Percentiles rank a stretch among this genome's conserved stretches.
These are phyloP conservation scores for Gaertneriomyces sp. DNA, from an alignment of 192 early-diverging fungal genomes.

Conservation along the genomic window DNA sequence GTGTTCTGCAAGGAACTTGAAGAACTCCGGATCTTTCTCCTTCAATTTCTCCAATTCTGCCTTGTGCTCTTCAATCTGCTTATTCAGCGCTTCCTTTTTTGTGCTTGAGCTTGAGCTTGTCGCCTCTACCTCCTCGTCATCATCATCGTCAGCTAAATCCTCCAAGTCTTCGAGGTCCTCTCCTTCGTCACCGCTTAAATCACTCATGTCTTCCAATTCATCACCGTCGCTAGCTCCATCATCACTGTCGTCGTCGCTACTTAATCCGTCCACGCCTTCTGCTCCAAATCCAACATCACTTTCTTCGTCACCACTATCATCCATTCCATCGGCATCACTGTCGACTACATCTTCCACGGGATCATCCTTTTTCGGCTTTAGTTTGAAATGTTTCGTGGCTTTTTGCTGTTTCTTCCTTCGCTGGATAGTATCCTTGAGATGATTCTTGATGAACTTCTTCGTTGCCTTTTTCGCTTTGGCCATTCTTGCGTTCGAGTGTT, in stretches of 20 bases:
- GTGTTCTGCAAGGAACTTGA: constrained; percentile 85
- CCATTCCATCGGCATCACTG: constrained; percentile 18
- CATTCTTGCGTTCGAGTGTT: constrained; percentile 30
- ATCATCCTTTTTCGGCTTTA: constrained; percentile 1
- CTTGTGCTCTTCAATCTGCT: constrained; percentile 67
- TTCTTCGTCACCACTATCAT: constrained; percentile 69
- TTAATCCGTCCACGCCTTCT: constrained; percentile 22
- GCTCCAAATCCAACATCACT: constrained; percentile 23
- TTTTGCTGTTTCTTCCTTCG: constrained; percentile 31
- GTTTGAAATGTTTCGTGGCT: constrained; percentile 23
- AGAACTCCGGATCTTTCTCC: constrained; percentile 86
- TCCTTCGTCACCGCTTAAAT: constrained; percentile 34
- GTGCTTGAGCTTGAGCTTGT: not conserved
- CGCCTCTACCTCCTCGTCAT: constrained; percentile 45
- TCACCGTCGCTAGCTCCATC: constrained; percentile 25
- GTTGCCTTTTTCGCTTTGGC: constrained; percentile 66
- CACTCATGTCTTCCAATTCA: constrained; percentile 5
- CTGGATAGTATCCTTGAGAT: constrained; percentile 57
- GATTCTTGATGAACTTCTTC: constrained; percentile 74
- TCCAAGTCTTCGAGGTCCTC: constrained; percentile 45
- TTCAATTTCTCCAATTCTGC: constrained; percentile 79
- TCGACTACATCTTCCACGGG: not conserved
- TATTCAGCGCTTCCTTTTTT: constrained; percentile 43
- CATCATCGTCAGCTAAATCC: constrained; percentile 39
- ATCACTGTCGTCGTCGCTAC: constrained; percentile 5